Conservation (phyloP, 1,139 yeast genomes). For the Geotrichum histeridarum region DNA sequence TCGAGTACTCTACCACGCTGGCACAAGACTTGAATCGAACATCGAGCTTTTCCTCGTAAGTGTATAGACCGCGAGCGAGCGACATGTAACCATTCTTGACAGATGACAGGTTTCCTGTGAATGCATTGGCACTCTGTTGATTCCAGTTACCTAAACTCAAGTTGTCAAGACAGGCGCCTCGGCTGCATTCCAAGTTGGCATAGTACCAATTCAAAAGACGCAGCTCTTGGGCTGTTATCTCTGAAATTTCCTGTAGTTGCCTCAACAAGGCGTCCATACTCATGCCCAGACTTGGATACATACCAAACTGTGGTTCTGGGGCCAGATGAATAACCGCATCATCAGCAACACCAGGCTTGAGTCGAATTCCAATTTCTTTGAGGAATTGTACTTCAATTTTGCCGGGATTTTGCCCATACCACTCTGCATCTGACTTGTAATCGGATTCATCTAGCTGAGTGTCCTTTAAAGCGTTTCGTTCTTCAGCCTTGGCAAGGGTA, state of each 20-base stretch:
- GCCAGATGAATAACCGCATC: slow-evolving; percentile 31
- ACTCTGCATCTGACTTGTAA: slow-evolving; percentile 14
- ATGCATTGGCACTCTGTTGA: slow-evolving; percentile 39
- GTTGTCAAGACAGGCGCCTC: slow-evolving; percentile 37
- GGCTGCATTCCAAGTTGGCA: slow-evolving; percentile 41
- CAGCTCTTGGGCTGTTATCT: slow-evolving; percentile 36
- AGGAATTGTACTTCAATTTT: slow-evolving; percentile 31
- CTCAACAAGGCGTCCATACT: slow-evolving; percentile 37
- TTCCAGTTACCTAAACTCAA: slow-evolving; percentile 42
- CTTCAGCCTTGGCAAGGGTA: slow-evolving; percentile 37
- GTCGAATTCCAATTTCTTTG: slow-evolving; percentile 31
- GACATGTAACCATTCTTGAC: slow-evolving; percentile 38
- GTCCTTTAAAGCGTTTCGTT: slow-evolving; percentile 27
- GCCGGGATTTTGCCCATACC: slow-evolving; percentile 31
- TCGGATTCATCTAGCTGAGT: slow-evolving; percentile 13
- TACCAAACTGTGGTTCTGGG: slow-evolving; percentile 38
- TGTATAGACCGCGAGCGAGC: slow-evolving; percentile 39
- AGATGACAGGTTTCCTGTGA: slow-evolving; percentile 41
- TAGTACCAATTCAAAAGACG: slow-evolving; percentile 41
- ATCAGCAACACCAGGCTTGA: slow-evolving; percentile 24
- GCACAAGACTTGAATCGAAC: slow-evolving; percentile 40
- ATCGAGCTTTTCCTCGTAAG: slow-evolving; percentile 40
- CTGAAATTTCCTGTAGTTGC: slow-evolving; percentile 34
- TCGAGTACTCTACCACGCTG: slow-evolving; percentile 38
- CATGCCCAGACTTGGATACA: slow-evolving; percentile 38